phyloP scores from a whole-genome alignment of 208 protist species.

The Acanthamoeba divionensis region DNA sequence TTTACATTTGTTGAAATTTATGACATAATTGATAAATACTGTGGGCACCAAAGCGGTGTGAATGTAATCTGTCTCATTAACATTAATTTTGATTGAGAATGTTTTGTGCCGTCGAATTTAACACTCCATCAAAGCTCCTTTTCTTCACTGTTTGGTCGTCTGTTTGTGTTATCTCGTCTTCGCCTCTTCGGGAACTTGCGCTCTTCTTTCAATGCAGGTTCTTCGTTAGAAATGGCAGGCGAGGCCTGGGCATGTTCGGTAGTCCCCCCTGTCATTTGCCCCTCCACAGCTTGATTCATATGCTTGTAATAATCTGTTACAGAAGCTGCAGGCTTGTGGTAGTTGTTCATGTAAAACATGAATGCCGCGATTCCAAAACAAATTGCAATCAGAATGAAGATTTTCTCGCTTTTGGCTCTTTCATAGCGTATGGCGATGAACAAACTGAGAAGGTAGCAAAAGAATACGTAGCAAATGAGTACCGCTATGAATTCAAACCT shows the following conservation, averaged over 20 bases:
- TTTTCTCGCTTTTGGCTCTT: background rate
- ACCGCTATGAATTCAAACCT: background rate
- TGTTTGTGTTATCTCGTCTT: background rate
- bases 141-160: too few species aligned
- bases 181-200: background rate
- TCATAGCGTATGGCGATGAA: background rate
- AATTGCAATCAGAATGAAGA: background rate
- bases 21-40: background rate
- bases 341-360: background rate
- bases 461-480: background rate
- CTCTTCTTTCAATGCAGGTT: too few species aligned
- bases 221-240: too few species aligned
- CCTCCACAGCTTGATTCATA: too few species aligned
- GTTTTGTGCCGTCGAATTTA: too few species aligned
- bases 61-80: too few species aligned
- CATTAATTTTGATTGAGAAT: too few species aligned
- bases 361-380: background rate
- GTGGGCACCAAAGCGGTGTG: background rate
- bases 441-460: background rate
- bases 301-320: constrained; percentile 47
- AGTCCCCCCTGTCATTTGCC: too few species aligned
- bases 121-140: too few species aligned
- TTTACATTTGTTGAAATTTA: background rate
- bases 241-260: too few species aligned
- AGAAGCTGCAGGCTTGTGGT: background rate